Conservation (phyloP, 805 yeast species). For the Ogataea trehaloabstinens region DNA sequence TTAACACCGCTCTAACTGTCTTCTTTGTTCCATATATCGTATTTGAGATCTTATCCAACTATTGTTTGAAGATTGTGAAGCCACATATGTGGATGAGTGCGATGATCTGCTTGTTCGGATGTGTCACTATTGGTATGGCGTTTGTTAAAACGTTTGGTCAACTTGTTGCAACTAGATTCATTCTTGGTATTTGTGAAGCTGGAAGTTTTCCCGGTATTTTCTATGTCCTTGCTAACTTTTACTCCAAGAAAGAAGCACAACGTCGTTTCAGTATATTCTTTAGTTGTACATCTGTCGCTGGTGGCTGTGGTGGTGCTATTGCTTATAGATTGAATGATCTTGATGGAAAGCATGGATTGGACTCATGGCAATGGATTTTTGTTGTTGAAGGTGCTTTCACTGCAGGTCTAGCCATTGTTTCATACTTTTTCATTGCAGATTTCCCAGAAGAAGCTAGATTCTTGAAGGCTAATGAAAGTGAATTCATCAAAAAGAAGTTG, state of each 20-base stretch:
- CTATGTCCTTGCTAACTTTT: slow-evolving; percentile 65
- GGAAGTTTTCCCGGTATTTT: slow-evolving; percentile 77
- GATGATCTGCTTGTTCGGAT: slow-evolving; percentile 64
- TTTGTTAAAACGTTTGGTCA: slow-evolving; percentile 58
- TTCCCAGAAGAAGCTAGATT: slow-evolving; percentile 70
- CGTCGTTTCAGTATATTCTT: slow-evolving; percentile 68
- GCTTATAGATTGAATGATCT: slow-evolving; percentile 63
- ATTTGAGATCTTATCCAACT: slow-evolving; percentile 66
- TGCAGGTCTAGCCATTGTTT: slow-evolving; percentile 31
- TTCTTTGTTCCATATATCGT: slow-evolving; percentile 70
- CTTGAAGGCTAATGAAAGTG: slow-evolving; percentile 49
- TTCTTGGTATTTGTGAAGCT: slow-evolving; percentile 67
- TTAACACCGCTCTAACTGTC: slow-evolving; percentile 61
- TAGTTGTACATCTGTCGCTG: slow-evolving; percentile 70
- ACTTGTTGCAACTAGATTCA: slow-evolving; percentile 58
- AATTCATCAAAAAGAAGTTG: slow-evolving; percentile 56
- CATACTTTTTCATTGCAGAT: slow-evolving; percentile 56
- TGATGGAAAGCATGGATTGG: slow-evolving; percentile 41
- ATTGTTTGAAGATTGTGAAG: slow-evolving; percentile 51
- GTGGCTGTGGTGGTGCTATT: slow-evolving; percentile 75
- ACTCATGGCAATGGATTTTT: slow-evolving; percentile 49
- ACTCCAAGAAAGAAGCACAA: slow-evolving; percentile 63
- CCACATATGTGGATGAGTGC: slow-evolving; percentile 65
- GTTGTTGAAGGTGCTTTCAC: slow-evolving; percentile 38
- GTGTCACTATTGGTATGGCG: slow-evolving; percentile 64